These are phyloP conservation scores for Blakeslea trispora DNA, from an alignment of 371 early-diverging fungal species.

Conservation along the genomic window DNA sequence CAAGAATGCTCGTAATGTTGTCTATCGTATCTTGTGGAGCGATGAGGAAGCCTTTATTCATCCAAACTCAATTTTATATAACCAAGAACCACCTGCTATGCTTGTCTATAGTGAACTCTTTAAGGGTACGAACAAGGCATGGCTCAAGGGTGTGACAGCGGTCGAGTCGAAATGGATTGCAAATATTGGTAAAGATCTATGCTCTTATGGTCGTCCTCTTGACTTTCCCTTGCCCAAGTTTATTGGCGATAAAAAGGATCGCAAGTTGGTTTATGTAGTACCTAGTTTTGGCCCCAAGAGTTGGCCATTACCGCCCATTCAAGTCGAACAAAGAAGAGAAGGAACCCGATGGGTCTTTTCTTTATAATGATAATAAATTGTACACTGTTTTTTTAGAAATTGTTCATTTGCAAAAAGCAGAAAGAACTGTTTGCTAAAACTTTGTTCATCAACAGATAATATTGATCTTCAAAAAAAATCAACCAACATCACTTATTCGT, in stretches of 20 bases:
- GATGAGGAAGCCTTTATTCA: constrained; percentile 78
- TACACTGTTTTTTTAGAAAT: neutral
- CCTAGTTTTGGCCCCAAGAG: constrained; percentile 76
- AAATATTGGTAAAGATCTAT: constrained; percentile 66
- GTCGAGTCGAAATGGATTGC: constrained; percentile 82
- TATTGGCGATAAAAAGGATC: constrained; percentile 55
- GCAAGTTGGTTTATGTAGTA: constrained; percentile 68
- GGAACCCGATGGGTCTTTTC: constrained; percentile 65
- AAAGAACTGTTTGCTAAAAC: no score
- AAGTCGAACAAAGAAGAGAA: constrained; percentile 64
- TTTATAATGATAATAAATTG: neutral
- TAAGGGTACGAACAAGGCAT: constrained; percentile 49
- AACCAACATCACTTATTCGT: no score
- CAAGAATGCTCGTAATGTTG: constrained; percentile 54
- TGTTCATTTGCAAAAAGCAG: neutral
- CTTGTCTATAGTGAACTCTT: constrained; percentile 73
- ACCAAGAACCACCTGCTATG: constrained; percentile 76
- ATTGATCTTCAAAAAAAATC: no score
- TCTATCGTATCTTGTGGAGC: constrained; percentile 84
- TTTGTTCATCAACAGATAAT: no score
- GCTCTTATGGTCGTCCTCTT: constrained; percentile 67
- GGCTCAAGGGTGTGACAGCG: constrained; percentile 81
- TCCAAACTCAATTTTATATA: constrained; percentile 67
- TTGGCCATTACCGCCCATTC: constrained; percentile 76
- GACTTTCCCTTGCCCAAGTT: constrained; percentile 63